Base-by-base conservation (phyloP, 352 stramenopile species). In the Globisporangium nodosum region DNA sequence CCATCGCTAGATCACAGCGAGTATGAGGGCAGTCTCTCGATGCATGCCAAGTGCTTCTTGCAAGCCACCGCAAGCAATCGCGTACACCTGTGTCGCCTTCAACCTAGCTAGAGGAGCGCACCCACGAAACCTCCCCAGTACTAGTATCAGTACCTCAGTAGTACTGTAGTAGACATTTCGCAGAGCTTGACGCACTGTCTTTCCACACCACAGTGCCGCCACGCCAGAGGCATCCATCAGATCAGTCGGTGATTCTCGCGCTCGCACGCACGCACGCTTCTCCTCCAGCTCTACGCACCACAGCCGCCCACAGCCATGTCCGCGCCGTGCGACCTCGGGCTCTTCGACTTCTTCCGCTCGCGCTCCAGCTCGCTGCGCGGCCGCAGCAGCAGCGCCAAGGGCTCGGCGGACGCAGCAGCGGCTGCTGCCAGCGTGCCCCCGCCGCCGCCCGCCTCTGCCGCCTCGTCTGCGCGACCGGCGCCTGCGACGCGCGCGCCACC, bases 331-430 rank as follows among this genome's bases (percentile, higher is more conserved):
- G 71, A 75, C 30, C 76, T 91, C 66, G 81, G 81, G 3, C 52
- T 91, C 64, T 88, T 91, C 50, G 78, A 91, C 70, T 91, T 91
- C 58, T 91, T 91, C 70, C 76, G 78, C 52, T 76, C 73, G 47
- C 71, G 72, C 58, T 84, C 81, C 27, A 68, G 75, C 54, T 83
- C 76, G 42, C 39, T 76, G 3, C 60, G 59, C 48, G 55, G 68
- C 51, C 49, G 42, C 61, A 55, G 42, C 43, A 65, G 59, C 46
- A 52, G 9, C 16, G 46, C 46, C 65, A 71, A 77, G 58, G 64
- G 56, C 40, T 27, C 24, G 24, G 52, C 46, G 20, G 43, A n/a
- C 13, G 47, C 51, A 3, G 57, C 42, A 16, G n/a, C 27, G 7
- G 35, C 40, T 0, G 45, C 58, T 18, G 48, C 31, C 24, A 27